Percentiles rank a stretch among this genome's conserved stretches.
phyloP scores from a whole-genome alignment of 768 basidiomycete genomes.

The Collybia sp. region DNA sequence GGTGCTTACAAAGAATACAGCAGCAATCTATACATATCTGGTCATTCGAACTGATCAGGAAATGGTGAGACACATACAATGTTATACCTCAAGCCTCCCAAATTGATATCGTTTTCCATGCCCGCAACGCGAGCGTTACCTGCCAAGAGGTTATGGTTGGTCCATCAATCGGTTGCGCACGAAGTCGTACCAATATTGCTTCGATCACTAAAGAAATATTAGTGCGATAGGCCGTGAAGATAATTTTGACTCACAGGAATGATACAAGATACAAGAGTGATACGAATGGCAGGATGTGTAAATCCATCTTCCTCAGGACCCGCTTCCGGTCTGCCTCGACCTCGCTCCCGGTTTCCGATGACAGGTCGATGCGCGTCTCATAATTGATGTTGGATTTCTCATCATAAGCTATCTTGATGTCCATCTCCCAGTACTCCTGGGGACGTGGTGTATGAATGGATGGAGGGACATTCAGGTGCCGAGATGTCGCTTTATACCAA shows the following conservation, averaged over 20 bases:
- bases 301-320: constrained; percentile 37
- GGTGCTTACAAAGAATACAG: constrained; percentile 28
- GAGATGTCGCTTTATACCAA: constrained; percentile 4
- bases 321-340: constrained; percentile 17
- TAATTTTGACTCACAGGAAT: constrained; percentile 34
- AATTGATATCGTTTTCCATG: constrained; percentile 21
- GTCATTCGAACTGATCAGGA: neutral
- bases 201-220: constrained; percentile 20
- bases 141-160: neutral
- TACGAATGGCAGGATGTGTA: constrained; percentile 38
- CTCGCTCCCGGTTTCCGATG: constrained; percentile 2
- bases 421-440: too few relatives aligned
- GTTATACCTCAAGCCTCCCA: constrained; percentile 29
- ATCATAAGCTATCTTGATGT: too few relatives aligned
- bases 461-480: neutral
- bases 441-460: neutral
- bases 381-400: neutral
- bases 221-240: constrained; percentile 8
- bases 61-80: constrained; percentile 16
- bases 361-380: constrained; percentile 2
- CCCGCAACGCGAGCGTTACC: constrained; percentile 30
- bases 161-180: neutral
- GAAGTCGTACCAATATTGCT: constrained; percentile 24
- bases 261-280: constrained; percentile 40
- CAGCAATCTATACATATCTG: constrained; percentile 18